These are phyloP conservation scores for Ophiostoma sp. DNA, from an alignment of 2,329 filamentous ascomycete species.

Conservation along the genomic window DNA sequence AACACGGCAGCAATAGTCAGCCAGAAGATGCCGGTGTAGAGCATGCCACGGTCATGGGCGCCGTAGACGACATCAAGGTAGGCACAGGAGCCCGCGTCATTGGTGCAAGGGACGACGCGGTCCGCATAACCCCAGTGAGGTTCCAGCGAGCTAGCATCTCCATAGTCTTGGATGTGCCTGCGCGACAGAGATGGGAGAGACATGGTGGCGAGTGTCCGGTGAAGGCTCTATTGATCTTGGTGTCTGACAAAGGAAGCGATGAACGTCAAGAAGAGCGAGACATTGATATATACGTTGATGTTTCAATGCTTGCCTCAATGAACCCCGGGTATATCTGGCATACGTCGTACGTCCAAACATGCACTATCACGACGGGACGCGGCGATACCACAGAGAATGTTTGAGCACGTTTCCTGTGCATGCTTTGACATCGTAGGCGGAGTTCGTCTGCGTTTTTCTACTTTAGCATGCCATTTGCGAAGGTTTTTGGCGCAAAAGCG, in stretches of 20 bases:
- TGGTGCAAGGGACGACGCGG: slow-evolving; percentile 42
- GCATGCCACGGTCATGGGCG: slow-evolving; percentile 45
- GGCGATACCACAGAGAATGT: slow-evolving; percentile 14
- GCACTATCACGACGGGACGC: background rate
- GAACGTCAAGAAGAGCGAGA: background rate
- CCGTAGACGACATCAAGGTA: slow-evolving; percentile 49
- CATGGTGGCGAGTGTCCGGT: background rate
- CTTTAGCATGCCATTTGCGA: slow-evolving; percentile 12
- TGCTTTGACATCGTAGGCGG: background rate
- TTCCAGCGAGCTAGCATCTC: background rate
- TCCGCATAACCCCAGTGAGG: slow-evolving; percentile 44
- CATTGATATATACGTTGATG: background rate
- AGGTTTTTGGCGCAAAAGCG: slow-evolving; percentile 8
- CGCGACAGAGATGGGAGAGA: slow-evolving; percentile 25
- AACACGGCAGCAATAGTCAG: slow-evolving; percentile 41
- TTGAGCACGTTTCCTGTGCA: slow-evolving; percentile 14
- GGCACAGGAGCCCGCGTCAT: slow-evolving; percentile 43
- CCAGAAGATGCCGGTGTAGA: slow-evolving; percentile 49
- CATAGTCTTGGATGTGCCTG: slow-evolving; percentile 19
- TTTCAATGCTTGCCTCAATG: background rate
- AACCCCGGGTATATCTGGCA: background rate
- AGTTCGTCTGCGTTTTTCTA: background rate
- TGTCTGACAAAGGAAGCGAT: background rate
- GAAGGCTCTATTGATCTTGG: background rate
- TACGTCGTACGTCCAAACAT: background rate